Base-by-base conservation (phyloP, 495 filamentous ascomycete genomes). In the Mycothermus thermophilus region DNA sequence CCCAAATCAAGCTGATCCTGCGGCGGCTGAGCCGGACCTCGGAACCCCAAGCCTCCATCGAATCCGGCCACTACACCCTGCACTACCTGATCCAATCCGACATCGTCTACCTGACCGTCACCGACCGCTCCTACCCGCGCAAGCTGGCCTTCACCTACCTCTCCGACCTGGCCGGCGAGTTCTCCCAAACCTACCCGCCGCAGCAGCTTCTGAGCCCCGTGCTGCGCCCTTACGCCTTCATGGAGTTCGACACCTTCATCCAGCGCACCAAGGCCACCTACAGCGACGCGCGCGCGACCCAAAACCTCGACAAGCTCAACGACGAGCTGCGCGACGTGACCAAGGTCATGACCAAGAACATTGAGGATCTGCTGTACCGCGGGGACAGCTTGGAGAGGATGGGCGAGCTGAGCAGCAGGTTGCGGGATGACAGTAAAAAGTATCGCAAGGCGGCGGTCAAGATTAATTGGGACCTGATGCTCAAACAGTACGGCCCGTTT, bases 321-420 rank as follows among this genome's bases (percentile, higher is more conserved):
- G 83, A 93, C 52, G 90, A 99, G 66, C 71, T 99, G 27, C 77
- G 85, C 48, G 90, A 96, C 69, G 90, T 99, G 34, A 95, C 90
- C 10, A 84, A 93, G 58, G 87, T 96, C 44, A 99, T 99, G 90
- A 96, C 90, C 21, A 99, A 96, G 72, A 99, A 99, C 57, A 99
- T 99, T 50, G 90, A 99, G 64, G 90, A 99, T 55, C 59, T 99
- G 52, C 57, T 99, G 38, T 99, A 99, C 52, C 69, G 90, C 35
- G 90, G 90, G 7, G 90, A 96, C 52, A 90, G 79, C 50, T 60
- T 99, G 42, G 92, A 99, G 62, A 71, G 83, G 35, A 99, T 99
- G 90, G 92, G 90, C 18, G 90, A 96, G 60, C 73, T 96, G 60
- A 90, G 81, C 31, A 75, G 73, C 26, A 60, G 85, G 40, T 51